Percentiles rank a stretch among this genome's conserved stretches.
phyloP scores from a whole-genome alignment of 768 basidiomycete genomes.

The Pisolithus marmoratus region DNA sequence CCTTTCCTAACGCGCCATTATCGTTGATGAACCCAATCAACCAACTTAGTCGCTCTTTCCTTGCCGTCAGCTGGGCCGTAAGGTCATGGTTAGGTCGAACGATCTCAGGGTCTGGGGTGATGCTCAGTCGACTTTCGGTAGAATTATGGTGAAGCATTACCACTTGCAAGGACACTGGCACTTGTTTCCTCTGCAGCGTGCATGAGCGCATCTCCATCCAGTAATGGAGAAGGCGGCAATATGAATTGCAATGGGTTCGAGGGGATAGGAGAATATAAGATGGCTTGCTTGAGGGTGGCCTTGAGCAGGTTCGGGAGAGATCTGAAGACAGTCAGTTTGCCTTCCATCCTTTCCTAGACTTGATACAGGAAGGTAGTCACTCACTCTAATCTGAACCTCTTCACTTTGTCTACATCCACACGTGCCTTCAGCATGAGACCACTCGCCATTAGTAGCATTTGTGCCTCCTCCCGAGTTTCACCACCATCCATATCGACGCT shows the following conservation, averaged over 20 bases:
- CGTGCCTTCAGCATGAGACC: slow-evolving; percentile 63
- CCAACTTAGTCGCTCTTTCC: slow-evolving; percentile 73
- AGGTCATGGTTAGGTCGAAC: slow-evolving; percentile 76
- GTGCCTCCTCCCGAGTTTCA: slow-evolving; percentile 10
- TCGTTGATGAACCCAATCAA: slow-evolving; percentile 88
- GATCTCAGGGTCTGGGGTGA: slow-evolving; percentile 50
- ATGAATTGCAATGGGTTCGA: slow-evolving; percentile 80
- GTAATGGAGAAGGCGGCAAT: slow-evolving; percentile 59
- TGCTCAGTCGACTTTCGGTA: background rate
- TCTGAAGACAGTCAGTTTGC: slow-evolving; percentile 33
- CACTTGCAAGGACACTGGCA: slow-evolving; percentile 62
- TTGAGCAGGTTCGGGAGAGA: slow-evolving; percentile 60
- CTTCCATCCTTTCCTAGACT: background rate
- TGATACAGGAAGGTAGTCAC: slow-evolving; percentile 14
- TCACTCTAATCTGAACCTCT: slow-evolving; percentile 59
- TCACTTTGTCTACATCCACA: slow-evolving; percentile 57
- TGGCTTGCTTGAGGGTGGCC: slow-evolving; percentile 79
- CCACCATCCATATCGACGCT: slow-evolving; percentile 7
- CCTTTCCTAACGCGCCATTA: slow-evolving; percentile 75
- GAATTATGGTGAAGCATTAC: slow-evolving; percentile 32
- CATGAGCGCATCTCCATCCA: slow-evolving; percentile 78
- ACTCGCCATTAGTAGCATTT: slow-evolving; percentile 46
- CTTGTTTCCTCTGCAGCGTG: slow-evolving; percentile 74
- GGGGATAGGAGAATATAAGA: slow-evolving; percentile 66
- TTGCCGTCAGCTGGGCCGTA: slow-evolving; percentile 65